A percentile compares a stretch with the other conserved stretches of the same genome.
These are phyloP conservation scores for Amanita polypyramis DNA, from an alignment of 768 basidiomycete genomes.

Conservation along the genomic window DNA sequence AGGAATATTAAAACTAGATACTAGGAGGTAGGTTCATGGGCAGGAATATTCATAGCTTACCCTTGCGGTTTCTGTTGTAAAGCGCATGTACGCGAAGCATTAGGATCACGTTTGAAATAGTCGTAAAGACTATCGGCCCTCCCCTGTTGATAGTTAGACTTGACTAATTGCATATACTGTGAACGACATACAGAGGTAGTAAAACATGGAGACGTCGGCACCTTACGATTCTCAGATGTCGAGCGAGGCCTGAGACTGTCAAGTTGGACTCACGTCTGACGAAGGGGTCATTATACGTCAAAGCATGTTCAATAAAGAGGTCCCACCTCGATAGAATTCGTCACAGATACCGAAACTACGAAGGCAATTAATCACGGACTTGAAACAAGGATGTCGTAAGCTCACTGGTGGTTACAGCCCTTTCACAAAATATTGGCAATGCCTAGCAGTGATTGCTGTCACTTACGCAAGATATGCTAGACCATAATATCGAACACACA, in stretches of 20 bases:
- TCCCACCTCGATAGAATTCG: background rate
- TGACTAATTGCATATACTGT: background rate
- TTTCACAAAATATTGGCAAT: background rate
- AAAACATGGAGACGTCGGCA: background rate
- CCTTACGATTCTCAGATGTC: background rate
- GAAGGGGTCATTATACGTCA: background rate
- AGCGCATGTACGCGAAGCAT: background rate
- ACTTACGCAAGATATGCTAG: slow-evolving; percentile 1
- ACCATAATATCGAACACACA: background rate
- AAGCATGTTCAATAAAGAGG: background rate
- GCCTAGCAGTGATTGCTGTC: background rate
- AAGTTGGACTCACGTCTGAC: background rate
- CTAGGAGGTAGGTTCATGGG: background rate
- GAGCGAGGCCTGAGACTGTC: no score
- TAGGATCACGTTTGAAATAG: background rate
- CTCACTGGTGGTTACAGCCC: background rate
- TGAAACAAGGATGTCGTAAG: background rate
- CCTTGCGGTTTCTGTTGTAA: background rate
- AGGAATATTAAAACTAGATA: background rate
- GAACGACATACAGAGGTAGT: background rate
- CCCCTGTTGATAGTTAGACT: background rate
- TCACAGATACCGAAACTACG: background rate
- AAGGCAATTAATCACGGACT: background rate
- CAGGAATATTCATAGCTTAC: background rate
- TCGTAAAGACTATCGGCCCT: background rate